Evolutionary conservation across 2,329 filamentous ascomycete genomes (phyloP).

Genomic region (Aspergillus calidoustus): DNA sequence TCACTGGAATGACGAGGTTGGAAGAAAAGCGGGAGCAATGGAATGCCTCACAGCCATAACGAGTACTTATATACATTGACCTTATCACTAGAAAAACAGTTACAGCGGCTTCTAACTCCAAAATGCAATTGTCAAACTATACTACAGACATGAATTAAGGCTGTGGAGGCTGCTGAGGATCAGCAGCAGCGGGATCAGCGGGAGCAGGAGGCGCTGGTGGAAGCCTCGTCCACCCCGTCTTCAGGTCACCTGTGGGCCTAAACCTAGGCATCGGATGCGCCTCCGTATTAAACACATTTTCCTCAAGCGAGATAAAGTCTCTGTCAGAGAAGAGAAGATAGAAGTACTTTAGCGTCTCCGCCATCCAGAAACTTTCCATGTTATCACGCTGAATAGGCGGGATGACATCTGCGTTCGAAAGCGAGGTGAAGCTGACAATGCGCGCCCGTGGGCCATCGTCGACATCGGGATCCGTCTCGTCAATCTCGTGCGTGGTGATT

Average conservation of each 20-base stretch:
- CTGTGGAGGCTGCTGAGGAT: background rate
- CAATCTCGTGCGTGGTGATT: conserved; percentile 34
- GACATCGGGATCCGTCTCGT: conserved; percentile 20
- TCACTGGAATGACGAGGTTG: background rate
- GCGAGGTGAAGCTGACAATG: conserved; percentile 73
- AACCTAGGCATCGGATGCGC: conserved; percentile 90
- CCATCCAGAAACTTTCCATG: conserved; percentile 99
- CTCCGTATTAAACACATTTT: conserved; percentile 94
- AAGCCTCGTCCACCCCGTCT: conserved; percentile 45
- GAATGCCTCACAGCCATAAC: background rate
- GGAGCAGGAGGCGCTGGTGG: background rate
- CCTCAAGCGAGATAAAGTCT: conserved; percentile 80
- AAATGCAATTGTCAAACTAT: background rate
- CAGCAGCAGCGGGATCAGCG: background rate
- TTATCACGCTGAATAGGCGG: conserved; percentile 78
- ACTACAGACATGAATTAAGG: background rate
- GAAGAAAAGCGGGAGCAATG: background rate
- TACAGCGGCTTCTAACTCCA: background rate
- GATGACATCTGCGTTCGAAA: conserved; percentile 73
- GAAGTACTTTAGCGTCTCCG: conserved; percentile 97
- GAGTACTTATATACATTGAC: background rate
- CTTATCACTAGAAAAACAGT: background rate
- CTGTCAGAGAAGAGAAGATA: conserved; percentile 89
- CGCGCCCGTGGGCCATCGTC: conserved; percentile 19
- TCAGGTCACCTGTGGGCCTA: conserved; percentile 63